Conservation (phyloP, 78 protist species). For the Tieghemostelium lacteum region DNA sequence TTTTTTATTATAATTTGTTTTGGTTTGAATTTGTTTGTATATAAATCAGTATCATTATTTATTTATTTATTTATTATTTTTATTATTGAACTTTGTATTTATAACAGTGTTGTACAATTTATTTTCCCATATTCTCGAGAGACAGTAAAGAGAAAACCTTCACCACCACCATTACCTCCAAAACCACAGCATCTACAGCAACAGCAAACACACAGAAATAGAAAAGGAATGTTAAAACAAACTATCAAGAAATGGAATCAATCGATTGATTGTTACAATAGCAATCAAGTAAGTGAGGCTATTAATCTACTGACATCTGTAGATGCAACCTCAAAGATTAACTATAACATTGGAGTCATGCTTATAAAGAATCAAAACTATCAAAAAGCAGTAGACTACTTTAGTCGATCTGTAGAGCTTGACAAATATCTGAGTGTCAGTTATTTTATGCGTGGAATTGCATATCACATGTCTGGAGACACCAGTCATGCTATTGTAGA, state of each 20-base stretch:
- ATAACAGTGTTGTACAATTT: too few relatives aligned
- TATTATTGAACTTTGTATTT: too few relatives aligned
- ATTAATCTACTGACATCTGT: constrained; percentile 1
- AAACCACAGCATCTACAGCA: too few relatives aligned
- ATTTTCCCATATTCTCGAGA: too few relatives aligned
- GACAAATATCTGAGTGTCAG: constrained; percentile 66
- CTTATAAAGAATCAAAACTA: constrained; percentile 12
- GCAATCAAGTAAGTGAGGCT: background rate
- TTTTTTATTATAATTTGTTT: too few relatives aligned
- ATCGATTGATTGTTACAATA: constrained; percentile 20
- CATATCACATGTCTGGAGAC: constrained; percentile 2
- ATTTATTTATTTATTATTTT: too few relatives aligned
- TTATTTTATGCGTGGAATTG: constrained; percentile 37
- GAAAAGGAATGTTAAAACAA: constrained; percentile 62
- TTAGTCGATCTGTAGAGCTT: constrained; percentile 43
- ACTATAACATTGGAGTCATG: constrained; percentile 64
- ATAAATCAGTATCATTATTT: too few relatives aligned
- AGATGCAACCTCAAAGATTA: constrained; percentile 38
- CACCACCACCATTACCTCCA: too few relatives aligned
- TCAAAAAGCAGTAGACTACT: constrained; percentile 19
- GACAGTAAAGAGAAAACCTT: too few relatives aligned
- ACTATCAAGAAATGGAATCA: constrained; percentile 55
- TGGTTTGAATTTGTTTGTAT: too few relatives aligned
- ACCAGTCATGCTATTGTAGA: constrained; percentile 36
- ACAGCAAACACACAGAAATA: too few relatives aligned